These are phyloP conservation scores for Penicillium subrubescens DNA, from an alignment of 495 filamentous ascomycete genomes.

Conservation along the genomic window DNA sequence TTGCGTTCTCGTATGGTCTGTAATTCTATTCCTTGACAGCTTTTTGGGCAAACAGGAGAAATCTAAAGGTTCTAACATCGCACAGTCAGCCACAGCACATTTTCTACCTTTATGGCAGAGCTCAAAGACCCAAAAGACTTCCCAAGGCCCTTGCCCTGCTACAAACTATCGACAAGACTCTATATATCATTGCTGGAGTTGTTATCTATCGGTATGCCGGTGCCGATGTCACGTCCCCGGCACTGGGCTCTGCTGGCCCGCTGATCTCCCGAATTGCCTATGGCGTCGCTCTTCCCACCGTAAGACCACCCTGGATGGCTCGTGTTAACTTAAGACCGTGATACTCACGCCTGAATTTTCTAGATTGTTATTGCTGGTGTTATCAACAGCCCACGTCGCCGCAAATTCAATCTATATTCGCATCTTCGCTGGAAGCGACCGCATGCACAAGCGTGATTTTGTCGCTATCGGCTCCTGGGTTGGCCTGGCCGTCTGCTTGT, in stretches of 20 bases:
- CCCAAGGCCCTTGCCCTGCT: slow-evolving; percentile 66
- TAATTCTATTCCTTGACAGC: neutral
- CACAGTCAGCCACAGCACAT: slow-evolving; percentile 60
- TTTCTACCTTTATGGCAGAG: slow-evolving; percentile 77
- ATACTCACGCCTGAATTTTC: neutral
- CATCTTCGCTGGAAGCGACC: slow-evolving; percentile 57
- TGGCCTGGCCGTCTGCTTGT: slow-evolving; percentile 54
- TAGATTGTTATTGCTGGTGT: slow-evolving; percentile 60
- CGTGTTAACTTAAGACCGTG: neutral
- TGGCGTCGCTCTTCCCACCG: slow-evolving; percentile 77
- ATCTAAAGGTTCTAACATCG: neutral
- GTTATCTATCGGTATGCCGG: slow-evolving; percentile 75
- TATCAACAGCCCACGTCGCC: slow-evolving; percentile 65
- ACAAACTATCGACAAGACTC: slow-evolving; percentile 62
- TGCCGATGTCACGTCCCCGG: slow-evolving; percentile 65
- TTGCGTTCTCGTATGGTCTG: slow-evolving; percentile 37
- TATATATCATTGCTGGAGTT: slow-evolving; percentile 57
- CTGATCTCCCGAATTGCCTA: slow-evolving; percentile 70
- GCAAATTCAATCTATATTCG: slow-evolving; percentile 69
- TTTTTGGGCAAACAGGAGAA: neutral
- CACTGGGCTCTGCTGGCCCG: slow-evolving; percentile 66
- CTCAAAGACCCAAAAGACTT: slow-evolving; percentile 69
- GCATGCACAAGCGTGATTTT: slow-evolving; percentile 62
- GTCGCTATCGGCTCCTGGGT: slow-evolving; percentile 56
- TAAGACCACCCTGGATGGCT: slow-evolving; percentile 17